Evolutionary conservation across 139 green algal genomes (phyloP).

Genomic region (Asterochloris erici): DNA sequence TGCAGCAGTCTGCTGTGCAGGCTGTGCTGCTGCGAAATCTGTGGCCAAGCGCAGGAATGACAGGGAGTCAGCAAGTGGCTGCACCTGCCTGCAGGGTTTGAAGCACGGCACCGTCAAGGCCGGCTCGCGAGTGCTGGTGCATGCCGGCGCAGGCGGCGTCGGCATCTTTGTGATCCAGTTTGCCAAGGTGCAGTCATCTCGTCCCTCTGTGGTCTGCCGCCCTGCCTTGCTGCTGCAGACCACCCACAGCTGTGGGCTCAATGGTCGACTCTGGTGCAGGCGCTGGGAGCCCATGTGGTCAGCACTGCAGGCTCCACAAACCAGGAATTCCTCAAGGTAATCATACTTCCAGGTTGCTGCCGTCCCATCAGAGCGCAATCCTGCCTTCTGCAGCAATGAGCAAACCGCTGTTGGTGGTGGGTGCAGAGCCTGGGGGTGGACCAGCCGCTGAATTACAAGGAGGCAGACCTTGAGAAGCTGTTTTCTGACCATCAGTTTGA

Average conservation of each 20-base stretch:
- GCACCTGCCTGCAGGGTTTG: not conserved
- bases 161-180: constrained; percentile 41
- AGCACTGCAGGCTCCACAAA: constrained; percentile 40
- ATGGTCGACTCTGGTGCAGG: not conserved
- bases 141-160: constrained; percentile 36
- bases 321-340: constrained; percentile 28
- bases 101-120: constrained; percentile 22
- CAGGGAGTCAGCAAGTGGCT: not conserved
- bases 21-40: not conserved
- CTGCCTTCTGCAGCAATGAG: not conserved
- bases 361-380: not conserved
- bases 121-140: constrained; percentile 42
- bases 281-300: constrained; percentile 32
- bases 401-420: not conserved
- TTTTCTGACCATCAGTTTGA: constrained; percentile 23
- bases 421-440: constrained; percentile 38
- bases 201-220: not conserved
- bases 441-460: constrained; percentile 45
- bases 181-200: constrained; percentile 32
- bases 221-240: not conserved
- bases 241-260: not conserved
- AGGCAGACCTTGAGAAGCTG: constrained; percentile 23
- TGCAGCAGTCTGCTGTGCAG: no score
- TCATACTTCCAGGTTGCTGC: not conserved
- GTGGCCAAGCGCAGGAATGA: not conserved